Evolutionary conservation across 768 basidiomycete species (phyloP), one percentile per base, ranked within the genome.

Genomic region (Leccinum fibrillosum): DNA sequence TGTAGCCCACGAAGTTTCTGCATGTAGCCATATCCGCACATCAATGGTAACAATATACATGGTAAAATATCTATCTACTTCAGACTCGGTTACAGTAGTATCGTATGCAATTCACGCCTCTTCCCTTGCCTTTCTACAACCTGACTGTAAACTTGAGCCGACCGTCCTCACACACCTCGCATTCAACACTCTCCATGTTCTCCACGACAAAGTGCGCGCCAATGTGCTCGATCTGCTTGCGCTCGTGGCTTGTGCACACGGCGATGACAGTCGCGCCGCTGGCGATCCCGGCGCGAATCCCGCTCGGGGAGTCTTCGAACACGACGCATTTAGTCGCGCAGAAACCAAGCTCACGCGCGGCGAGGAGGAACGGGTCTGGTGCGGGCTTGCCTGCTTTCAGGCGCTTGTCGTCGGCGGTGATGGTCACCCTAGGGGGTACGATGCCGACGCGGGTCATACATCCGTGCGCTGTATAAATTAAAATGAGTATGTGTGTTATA

Each of bases 321-420:
- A 92, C 90, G 63, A 92, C 80, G 60, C 86, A 88, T n/a, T 80
- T 78, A 50, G 77, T 76, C 49, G 82, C 78, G 5, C 77, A 71
- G 66, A 78, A 85, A 7, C 84, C 82, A 52, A 85, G 79, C 64
- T 82, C 81, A 62, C 79, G 69, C 9, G 84, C 84, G 11, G 84
- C 84, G 53, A 85, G 84, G 60, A 85, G 75, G 77, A 85, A 85
- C 1, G 83, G 84, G 66, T 85, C 84, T 8, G 82, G 83, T 0
- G 82, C 82, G 28, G 84, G 84, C 69, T 85, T 85, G 23, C 84
- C 84, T 0, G 82, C 81, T 67, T 86, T 84, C 62, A 89, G 78
- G 34, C 87, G 84, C 64, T 85, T 82, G 77, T 89, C 86, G 68
- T 89, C 88, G 44, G 86, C 88, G 26, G 88, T 90, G 71, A 90